Base-by-base conservation (phyloP, 2,329 filamentous ascomycete species). In the Venturiaceae sp. region DNA sequence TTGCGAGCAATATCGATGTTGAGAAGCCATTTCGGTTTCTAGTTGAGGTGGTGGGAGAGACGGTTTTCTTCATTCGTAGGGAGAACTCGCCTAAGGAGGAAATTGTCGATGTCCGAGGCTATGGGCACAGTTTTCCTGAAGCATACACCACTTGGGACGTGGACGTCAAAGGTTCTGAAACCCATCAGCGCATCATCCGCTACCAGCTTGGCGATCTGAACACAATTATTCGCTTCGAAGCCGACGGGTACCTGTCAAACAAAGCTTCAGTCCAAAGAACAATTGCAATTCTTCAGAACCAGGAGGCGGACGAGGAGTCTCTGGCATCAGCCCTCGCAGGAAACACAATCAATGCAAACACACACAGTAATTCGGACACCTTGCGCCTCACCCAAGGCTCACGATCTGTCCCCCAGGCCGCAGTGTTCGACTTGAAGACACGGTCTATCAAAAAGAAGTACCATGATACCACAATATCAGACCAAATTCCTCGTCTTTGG, bases 61-160 rank as follows among this genome's bases (percentile, higher is more conserved):
- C 82, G 0, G 75, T 87, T 0, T 85, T 88, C 69, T 77, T 90
- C 53, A 68, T 85, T 13, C 80, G 85, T 1, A 76, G 80, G 23
- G 84, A 86, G 64, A 83, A 81, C 47, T 77, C 80, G 0, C 83
- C 84, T 0, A 78, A 68, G 0, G 82, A 86, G 62, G 65, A 75
- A 0, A 83, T 88, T 5, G 63, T 70, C 0, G 74, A 74, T n/a
- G 70, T 88, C 0, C 63, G 64, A 16, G 86, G 86, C 0, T 87
- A 77, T 63, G 85, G 85, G 0, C 84, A 88, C 63, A 77, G 81
- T 0, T 89, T 90, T 62, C 83, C 83, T 0, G 83, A 87, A 53
- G 75, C 75, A 1, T 84, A 87, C 64, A 89, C 86, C 0, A 81
- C 75, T 0, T 88, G 85, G 84, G 78, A 80, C 9, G 11, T 63